Conservation (phyloP, 73 alveolate species). For the Uronychia setigera region DNA sequence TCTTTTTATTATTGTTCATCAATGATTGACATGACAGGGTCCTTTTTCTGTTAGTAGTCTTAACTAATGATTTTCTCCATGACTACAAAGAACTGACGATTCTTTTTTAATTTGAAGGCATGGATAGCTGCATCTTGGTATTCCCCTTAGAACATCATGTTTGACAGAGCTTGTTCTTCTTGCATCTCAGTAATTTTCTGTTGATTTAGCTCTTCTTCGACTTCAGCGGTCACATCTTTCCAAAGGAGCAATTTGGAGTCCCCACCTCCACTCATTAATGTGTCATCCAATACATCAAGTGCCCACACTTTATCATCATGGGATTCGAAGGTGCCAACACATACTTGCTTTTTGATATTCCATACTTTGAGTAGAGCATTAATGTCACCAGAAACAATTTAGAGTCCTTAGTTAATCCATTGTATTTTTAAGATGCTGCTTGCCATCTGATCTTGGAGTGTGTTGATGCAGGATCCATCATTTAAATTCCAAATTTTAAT, state of each 20-base stretch:
- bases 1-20: conserved; percentile 21
- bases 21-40: conserved; percentile 31
- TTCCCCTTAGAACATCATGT: conserved; percentile 78
- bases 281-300: conserved; percentile 76
- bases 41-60: conserved; percentile 28
- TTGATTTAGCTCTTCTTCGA: conserved; percentile 77
- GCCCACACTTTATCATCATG: conserved; percentile 98
- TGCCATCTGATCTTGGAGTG: conserved; percentile 90
- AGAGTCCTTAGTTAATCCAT: conserved; percentile 88
- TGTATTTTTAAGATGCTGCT: conserved; percentile 76
- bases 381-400: conserved; percentile 84
- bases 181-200: conserved; percentile 71
- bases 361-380: conserved; percentile 94
- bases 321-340: conserved; percentile 87
- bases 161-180: conserved; percentile 84
- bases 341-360: conserved; percentile 91
- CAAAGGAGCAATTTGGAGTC: conserved; percentile 92
- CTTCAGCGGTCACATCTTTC: conserved; percentile 89
- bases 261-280: conserved; percentile 93
- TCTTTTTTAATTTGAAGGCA: conserved; percentile 86
- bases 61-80: conserved; percentile 68
- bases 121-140: conserved; percentile 90
- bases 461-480: conserved; percentile 83
- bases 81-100: conserved; percentile 77
- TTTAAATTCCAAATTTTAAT: conserved; percentile 92